phyloP scores from a whole-genome alignment of 257 asterid species.

The Solanum piurae region DNA sequence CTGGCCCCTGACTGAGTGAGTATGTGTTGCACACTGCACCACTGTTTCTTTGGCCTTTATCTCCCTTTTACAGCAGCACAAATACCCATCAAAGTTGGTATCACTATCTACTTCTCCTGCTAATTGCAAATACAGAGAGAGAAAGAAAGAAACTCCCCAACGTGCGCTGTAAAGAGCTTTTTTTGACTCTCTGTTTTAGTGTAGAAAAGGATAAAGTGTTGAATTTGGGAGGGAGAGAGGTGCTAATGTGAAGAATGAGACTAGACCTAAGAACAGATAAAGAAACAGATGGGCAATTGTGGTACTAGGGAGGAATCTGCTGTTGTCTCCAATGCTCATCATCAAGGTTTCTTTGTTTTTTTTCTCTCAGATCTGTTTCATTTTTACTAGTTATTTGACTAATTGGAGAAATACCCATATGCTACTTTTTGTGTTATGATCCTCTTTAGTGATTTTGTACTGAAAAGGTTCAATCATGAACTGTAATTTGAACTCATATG shows the following conservation, averaged over 20 bases:
- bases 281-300: slow-evolving; percentile 75
- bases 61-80: neutral
- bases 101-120: neutral
- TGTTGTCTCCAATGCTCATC: slow-evolving; percentile 84
- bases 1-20: neutral
- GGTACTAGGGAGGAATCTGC: slow-evolving; percentile 98
- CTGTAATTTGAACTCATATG: neutral
- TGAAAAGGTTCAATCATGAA: neutral
- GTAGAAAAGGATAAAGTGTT: slow-evolving; percentile 1
- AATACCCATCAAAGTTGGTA: neutral
- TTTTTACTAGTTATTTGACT: neutral
- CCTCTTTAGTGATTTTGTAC: neutral
- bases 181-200: neutral
- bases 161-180: neutral
- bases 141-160: neutral
- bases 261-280: slow-evolving; percentile 9
- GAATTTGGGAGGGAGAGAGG: neutral
- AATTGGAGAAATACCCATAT: neutral
- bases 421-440: neutral
- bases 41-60: neutral
- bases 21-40: neutral
- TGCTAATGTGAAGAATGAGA: slow-evolving; percentile 30
- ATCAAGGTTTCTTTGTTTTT: slow-evolving; percentile 38
- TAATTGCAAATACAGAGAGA: neutral
- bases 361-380: neutral